phyloP scores from a whole-genome alignment of 371 early-diverging fungal genomes.

The Circinella minor region DNA sequence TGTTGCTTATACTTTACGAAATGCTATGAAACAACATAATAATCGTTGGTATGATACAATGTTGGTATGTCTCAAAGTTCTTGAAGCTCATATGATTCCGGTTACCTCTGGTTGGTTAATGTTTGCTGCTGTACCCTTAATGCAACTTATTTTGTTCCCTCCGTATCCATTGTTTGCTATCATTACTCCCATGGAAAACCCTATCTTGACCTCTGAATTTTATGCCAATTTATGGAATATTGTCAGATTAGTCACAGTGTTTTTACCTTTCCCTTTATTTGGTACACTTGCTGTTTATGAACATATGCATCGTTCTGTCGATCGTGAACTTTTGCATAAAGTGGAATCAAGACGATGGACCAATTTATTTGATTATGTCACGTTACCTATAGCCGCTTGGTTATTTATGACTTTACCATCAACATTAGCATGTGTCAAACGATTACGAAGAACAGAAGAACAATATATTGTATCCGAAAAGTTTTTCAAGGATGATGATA shows the following conservation, averaged over 20 bases:
- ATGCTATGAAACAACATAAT: slow-evolving; percentile 13
- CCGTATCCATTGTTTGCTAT: slow-evolving; percentile 33
- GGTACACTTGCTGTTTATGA: slow-evolving; percentile 53
- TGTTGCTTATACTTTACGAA: slow-evolving; percentile 55
- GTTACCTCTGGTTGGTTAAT: slow-evolving; percentile 62
- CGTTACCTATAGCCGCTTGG: slow-evolving; percentile 56
- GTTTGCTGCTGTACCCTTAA: slow-evolving; percentile 61
- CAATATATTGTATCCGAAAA: slow-evolving; percentile 58
- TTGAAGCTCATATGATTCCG: slow-evolving; percentile 62
- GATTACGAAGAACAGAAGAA: slow-evolving; percentile 43
- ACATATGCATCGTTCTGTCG: slow-evolving; percentile 48
- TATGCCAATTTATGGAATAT: slow-evolving; percentile 46
- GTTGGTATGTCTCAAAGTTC: slow-evolving; percentile 44
- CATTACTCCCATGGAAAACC: slow-evolving; percentile 42
- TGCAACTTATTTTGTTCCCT: slow-evolving; percentile 56
- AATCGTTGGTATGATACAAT: slow-evolving; percentile 33
- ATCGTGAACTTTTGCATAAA: slow-evolving; percentile 44
- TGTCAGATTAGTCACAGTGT: slow-evolving; percentile 42
- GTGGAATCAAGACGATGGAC: slow-evolving; percentile 45
- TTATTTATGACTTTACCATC: slow-evolving; percentile 61
- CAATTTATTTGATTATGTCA: slow-evolving; percentile 49
- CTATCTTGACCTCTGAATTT: slow-evolving; percentile 43
- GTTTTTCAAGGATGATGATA: slow-evolving; percentile 34
- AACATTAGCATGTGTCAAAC: slow-evolving; percentile 52
- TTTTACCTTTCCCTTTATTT: slow-evolving; percentile 53